These are phyloP conservation scores for Trichomonas gallinae DNA, from an alignment of 208 protist species.

Conservation along the genomic window DNA sequence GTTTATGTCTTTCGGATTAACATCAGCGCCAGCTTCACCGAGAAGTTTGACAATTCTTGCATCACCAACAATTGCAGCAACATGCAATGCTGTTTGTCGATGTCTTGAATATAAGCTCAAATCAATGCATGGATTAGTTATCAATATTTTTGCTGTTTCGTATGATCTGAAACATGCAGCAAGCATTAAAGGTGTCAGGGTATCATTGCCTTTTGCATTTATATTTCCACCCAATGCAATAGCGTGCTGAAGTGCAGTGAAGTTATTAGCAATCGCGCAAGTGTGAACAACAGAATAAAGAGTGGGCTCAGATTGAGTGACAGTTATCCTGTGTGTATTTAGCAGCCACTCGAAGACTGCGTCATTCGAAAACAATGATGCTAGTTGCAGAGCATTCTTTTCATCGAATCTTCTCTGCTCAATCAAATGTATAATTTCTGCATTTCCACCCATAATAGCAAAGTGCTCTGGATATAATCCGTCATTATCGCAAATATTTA, in stretches of 20 bases:
- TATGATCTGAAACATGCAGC: not conserved
- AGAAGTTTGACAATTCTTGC: not conserved
- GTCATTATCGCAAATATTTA: not conserved
- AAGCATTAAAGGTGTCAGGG: not conserved
- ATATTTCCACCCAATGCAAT: not conserved
- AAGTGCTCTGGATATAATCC: not conserved
- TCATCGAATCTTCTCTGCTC: not conserved
- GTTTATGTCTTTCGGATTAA: not conserved
- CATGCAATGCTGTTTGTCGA: not conserved
- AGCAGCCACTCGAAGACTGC: not conserved
- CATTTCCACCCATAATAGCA: not conserved
- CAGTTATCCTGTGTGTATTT: not conserved
- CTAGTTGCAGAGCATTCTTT: not conserved
- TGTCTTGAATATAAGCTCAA: not conserved
- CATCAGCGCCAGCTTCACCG: not conserved
- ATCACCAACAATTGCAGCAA: not conserved
- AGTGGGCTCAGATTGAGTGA: not conserved
- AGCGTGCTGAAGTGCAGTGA: not conserved
- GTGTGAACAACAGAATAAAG: not conserved
- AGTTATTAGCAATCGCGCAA: not conserved
- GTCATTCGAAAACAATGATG: not conserved
- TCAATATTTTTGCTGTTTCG: not conserved
- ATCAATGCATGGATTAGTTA: not conserved
- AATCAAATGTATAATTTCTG: not conserved
- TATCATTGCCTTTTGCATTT: not conserved